A percentile compares a stretch with the other conserved stretches of the same genome.
Conservation (phyloP, 495 filamentous ascomycete species). For the Terfezia claveryi region DNA sequence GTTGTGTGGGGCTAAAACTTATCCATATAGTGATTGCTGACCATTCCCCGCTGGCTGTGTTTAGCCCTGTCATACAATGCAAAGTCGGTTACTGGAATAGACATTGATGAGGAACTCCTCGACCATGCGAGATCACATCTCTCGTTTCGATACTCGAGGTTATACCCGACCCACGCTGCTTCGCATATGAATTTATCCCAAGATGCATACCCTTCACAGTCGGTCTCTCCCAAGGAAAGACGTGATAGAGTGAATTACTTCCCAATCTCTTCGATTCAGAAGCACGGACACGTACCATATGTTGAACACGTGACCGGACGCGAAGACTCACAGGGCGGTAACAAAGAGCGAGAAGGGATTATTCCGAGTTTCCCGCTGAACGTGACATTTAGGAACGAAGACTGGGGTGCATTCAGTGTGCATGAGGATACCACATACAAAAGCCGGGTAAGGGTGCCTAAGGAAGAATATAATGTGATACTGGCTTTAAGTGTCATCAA, state of each 20-base stretch:
- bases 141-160: slow-evolving; percentile 19
- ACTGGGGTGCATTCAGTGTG: slow-evolving; percentile 15
- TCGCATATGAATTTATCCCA: not conserved
- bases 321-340: not conserved
- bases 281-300: slow-evolving; percentile 16
- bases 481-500: slow-evolving; percentile 24
- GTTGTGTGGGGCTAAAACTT: too few species aligned
- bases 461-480: slow-evolving; percentile 16
- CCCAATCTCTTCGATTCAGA: slow-evolving; percentile 21
- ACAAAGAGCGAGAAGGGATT: too few species aligned
- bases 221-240: not conserved
- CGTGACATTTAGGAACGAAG: slow-evolving; percentile 17
- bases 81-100: slow-evolving; percentile 20
- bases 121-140: slow-evolving; percentile 19
- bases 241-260: slow-evolving; percentile 16
- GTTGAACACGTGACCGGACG: not conserved
- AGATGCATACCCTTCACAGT: not conserved
- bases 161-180: not conserved
- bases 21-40: too few species aligned
- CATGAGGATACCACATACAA: too few species aligned
- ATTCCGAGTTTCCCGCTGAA: slow-evolving; percentile 7
- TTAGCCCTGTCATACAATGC: slow-evolving; percentile 20
- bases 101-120: slow-evolving; percentile 20
- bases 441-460: slow-evolving; percentile 1
- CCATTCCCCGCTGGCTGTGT: too few species aligned